A percentile compares a stretch with the other conserved stretches of the same genome.
phyloP scores from a whole-genome alignment of 169 alveolate genomes.

The Toxoplasma gondii region DNA sequence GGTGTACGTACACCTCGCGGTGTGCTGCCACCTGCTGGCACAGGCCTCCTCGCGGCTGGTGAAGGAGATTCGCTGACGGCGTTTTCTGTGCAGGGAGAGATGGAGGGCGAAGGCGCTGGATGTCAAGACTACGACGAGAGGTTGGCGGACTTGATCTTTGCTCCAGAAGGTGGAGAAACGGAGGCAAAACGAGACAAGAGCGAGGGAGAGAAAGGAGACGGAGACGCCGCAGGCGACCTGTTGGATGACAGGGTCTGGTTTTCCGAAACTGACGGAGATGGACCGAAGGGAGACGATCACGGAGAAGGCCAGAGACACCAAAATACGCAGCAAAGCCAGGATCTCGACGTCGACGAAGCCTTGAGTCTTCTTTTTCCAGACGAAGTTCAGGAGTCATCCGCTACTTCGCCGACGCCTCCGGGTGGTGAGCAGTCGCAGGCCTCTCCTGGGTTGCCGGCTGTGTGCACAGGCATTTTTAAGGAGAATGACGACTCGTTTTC shows the following conservation, averaged over 20 bases:
- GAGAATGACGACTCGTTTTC: no score
- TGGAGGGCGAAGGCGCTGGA: no score
- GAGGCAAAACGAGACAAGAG: no score
- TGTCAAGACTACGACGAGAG: not conserved
- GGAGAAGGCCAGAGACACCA: not conserved
- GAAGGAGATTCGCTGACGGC: not conserved
- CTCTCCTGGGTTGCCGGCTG: no score
- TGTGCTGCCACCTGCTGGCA: not conserved
- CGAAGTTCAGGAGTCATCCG: not conserved
- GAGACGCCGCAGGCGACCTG: not conserved
- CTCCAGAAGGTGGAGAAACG: not conserved
- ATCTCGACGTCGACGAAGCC: not conserved
- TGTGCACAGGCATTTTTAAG: no score
- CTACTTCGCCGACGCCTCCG: not conserved
- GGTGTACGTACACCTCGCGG: not conserved
- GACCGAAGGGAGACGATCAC: not conserved
- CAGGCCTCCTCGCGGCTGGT: not conserved
- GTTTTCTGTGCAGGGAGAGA: no score
- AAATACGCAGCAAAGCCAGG: not conserved
- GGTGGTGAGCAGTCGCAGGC: no score
- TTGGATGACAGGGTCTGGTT: not conserved
- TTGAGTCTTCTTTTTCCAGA: not conserved
- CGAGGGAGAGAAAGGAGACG: no score
- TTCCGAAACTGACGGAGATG: not conserved
- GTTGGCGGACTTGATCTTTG: not conserved